Evolutionary conservation across 2,329 filamentous ascomycete genomes (phyloP), one percentile per base, ranked within the genome.

Genomic region (Fusarium irregulare): DNA sequence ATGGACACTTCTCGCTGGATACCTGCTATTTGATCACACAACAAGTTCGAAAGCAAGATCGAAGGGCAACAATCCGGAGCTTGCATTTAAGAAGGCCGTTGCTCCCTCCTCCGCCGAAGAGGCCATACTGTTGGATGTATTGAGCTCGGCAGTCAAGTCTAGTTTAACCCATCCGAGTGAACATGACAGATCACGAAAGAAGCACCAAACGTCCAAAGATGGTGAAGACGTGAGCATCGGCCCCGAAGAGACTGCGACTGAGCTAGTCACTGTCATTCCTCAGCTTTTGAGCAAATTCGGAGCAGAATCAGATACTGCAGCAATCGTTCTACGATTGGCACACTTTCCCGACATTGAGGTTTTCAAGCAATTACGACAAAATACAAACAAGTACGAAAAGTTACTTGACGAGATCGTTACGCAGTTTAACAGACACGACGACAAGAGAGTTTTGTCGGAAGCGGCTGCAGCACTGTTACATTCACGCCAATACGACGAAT

Each of bases 371-470:
- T 84, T 98, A 40, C 91, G 94, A 54, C 94, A 97, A 77, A 93
- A 97, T 71, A 89, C 93, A 1, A 90, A 91, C 3, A 91, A 90
- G 3, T 97, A 97, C 76, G 88, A 91, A 9, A 89, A 91, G 23
- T 83, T 98, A 30, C 84, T 99, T 3, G 94, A 97, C 72, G 94
- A 98, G 75, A 93, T 98, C 73, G 94, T 93, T 78, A 93, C 93
- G 61, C 96, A 99, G 75, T 98, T 99, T 81, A 90, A 92, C 74
- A 90, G 93, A n/a, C 96, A 99, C 76, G 92, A 93, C 45, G 93
- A 97, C 75, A 92, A 93, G 73, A 88, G 88, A 58, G 94, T 98
- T 20, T 85, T 99, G 47, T 89, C 89, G 13, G 94, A 98, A 79
- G 95, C 94, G 16, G 91, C 92, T 28, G 86, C 89, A 23, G 93